Evolutionary conservation across 2,329 filamentous ascomycete species (phyloP).

Genomic region (Cephalotrichum gorgonifer): DNA sequence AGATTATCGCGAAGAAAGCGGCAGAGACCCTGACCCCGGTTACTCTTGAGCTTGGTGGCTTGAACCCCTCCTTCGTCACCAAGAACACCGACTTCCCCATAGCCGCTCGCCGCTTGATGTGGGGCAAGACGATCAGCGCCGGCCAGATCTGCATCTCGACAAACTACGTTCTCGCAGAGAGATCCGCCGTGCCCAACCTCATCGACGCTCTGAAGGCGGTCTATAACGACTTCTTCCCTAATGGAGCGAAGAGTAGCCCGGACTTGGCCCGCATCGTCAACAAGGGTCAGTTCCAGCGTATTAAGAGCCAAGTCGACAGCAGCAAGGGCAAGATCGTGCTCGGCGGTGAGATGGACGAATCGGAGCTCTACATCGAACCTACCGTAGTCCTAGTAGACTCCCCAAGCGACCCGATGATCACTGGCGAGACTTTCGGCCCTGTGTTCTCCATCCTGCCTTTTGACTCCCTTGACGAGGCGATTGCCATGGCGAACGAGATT

Average conservation of each 20-base stretch:
- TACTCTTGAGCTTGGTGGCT: conserved; percentile 79
- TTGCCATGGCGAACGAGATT: conserved; percentile 68
- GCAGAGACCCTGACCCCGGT: conserved; percentile 83
- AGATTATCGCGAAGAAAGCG: conserved; percentile 81
- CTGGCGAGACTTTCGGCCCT: conserved; percentile 87
- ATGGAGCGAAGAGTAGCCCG: conserved; percentile 65
- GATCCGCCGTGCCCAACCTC: conserved; percentile 59
- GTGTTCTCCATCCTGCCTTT: conserved; percentile 74
- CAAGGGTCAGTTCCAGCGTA: conserved; percentile 62
- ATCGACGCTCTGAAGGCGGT: conserved; percentile 63
- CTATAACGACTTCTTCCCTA: conserved; percentile 70
- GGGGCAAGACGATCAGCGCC: conserved; percentile 78
- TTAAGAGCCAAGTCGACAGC: conserved; percentile 86
- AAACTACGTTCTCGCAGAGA: conserved; percentile 83
- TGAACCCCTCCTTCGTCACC: conserved; percentile 86
- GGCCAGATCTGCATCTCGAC: conserved; percentile 90
- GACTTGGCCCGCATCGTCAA: conserved; percentile 80
- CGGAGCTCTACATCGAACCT: conserved; percentile 75
- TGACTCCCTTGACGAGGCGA: conserved; percentile 73
- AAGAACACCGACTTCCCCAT: conserved; percentile 70
- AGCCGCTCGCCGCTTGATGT: conserved; percentile 75
- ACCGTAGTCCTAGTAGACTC: conserved; percentile 81
- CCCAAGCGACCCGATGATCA: conserved; percentile 63
- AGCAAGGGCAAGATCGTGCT: conserved; percentile 75
- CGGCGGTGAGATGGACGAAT: conserved; percentile 74